Percentiles rank a stretch among this genome's conserved stretches.
phyloP scores from a whole-genome alignment of 2,329 filamentous ascomycete species.

The Venturia carpophila region DNA sequence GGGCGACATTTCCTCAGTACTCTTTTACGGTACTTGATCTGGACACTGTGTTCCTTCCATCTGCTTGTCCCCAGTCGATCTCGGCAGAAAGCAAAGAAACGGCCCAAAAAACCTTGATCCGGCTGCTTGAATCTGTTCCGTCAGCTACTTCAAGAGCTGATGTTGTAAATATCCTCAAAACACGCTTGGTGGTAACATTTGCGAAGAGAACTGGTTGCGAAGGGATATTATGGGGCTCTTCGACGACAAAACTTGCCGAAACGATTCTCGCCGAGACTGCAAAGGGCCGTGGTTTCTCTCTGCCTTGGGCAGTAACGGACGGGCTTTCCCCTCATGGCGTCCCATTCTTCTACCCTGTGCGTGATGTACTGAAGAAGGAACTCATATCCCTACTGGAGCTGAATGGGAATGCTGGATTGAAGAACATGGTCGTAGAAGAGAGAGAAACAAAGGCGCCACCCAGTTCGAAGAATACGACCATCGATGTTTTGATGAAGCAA shows the following conservation, averaged over 20 bases:
- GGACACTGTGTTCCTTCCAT: slow-evolving; percentile 55
- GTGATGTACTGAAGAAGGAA: slow-evolving; percentile 80
- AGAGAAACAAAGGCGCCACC: slow-evolving; percentile 8
- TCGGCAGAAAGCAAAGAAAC: neutral
- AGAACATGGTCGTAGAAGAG: slow-evolving; percentile 24
- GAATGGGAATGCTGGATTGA: slow-evolving; percentile 26
- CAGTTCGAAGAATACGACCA: slow-evolving; percentile 61
- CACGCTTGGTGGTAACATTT: slow-evolving; percentile 60
- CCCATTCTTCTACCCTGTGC: slow-evolving; percentile 68
- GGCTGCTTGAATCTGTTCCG: slow-evolving; percentile 55
- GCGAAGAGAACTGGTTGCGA: slow-evolving; percentile 55
- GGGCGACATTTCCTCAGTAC: slow-evolving; percentile 34
- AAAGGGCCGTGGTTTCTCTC: slow-evolving; percentile 76
- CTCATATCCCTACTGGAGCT: slow-evolving; percentile 56
- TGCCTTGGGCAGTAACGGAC: slow-evolving; percentile 77
- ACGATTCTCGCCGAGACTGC: slow-evolving; percentile 80
- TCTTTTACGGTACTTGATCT: slow-evolving; percentile 54
- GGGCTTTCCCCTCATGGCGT: slow-evolving; percentile 53
- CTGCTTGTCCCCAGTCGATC: slow-evolving; percentile 44
- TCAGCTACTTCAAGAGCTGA: slow-evolving; percentile 72
- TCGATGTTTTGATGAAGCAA: slow-evolving; percentile 80
- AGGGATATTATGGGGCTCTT: slow-evolving; percentile 73
- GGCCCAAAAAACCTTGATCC: slow-evolving; percentile 30
- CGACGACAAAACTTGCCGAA: slow-evolving; percentile 79
- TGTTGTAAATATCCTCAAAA: slow-evolving; percentile 60